Conservation (phyloP, 2,329 filamentous ascomycete species). For the Xylaria sp. region DNA sequence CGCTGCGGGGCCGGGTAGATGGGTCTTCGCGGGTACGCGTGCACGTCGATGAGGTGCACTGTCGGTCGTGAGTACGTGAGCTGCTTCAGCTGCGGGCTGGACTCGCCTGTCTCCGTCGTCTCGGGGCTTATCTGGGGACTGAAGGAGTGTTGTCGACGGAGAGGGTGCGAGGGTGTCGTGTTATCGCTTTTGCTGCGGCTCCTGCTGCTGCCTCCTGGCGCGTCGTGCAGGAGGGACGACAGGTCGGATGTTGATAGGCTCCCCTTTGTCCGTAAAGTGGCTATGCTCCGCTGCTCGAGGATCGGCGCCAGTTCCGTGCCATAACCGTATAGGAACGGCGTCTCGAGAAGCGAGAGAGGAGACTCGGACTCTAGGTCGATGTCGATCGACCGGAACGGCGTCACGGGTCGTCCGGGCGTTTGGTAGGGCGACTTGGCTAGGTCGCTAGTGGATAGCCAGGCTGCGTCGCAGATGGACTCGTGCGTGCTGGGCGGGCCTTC, state of each 20-base stretch:
- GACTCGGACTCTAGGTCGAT: conserved; percentile 46
- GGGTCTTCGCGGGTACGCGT: conserved; percentile 45
- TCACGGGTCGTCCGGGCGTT: conserved; percentile 36
- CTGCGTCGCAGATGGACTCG: conserved; percentile 52
- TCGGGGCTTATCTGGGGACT: conserved; percentile 42
- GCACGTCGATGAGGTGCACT: conserved; percentile 42
- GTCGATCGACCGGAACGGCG: conserved; percentile 27
- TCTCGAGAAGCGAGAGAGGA: conserved; percentile 45
- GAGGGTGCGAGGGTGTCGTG: conserved; percentile 17
- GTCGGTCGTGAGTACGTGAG: conserved; percentile 37
- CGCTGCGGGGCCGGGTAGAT: conserved; percentile 39
- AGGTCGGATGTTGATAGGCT: conserved; percentile 45
- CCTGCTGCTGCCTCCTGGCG: conserved; percentile 24
- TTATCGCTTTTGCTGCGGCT: conserved; percentile 22
- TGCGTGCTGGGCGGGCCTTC: conserved; percentile 51
- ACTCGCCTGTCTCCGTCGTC: not conserved
- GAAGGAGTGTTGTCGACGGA: conserved; percentile 49
- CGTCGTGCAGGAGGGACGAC: conserved; percentile 44
- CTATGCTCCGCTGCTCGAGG: conserved; percentile 53
- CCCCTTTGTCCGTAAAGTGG: conserved; percentile 47
- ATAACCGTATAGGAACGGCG: conserved; percentile 52
- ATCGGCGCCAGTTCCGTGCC: conserved; percentile 54
- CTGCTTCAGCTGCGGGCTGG: conserved; percentile 22
- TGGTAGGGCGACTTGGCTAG: conserved; percentile 42
- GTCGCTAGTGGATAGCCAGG: conserved; percentile 48